These are phyloP conservation scores for Daphne laureola DNA, from an alignment of 441 rosid genomes.

Conservation along the genomic window DNA sequence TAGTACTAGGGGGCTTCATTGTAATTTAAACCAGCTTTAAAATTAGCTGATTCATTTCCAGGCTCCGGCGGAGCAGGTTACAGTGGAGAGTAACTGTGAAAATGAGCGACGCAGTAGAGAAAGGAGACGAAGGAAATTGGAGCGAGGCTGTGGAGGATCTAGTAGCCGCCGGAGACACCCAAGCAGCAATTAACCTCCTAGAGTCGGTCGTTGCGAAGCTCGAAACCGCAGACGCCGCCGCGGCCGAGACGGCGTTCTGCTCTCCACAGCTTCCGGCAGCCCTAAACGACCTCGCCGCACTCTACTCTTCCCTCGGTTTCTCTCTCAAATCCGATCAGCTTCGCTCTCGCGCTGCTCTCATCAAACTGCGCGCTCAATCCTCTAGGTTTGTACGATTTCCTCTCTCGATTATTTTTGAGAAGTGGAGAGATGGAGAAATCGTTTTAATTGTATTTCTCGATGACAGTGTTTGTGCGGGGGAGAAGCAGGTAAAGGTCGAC, in stretches of 20 bases:
- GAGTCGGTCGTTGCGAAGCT: conserved; percentile 46
- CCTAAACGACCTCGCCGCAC: conserved; percentile 52
- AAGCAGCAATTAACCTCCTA: conserved; percentile 58
- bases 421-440: conserved; percentile 4
- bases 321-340: conserved; percentile 76
- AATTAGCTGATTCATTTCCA: too few relatives aligned
- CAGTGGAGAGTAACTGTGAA: neutral
- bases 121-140: conserved; percentile 40
- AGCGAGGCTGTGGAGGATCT: conserved; percentile 85
- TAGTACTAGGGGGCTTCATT: neutral
- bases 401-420: conserved; percentile 2
- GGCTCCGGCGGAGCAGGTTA: too few relatives aligned
- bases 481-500: conserved; percentile 13
- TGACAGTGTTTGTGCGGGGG: conserved; percentile 16
- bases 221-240: conserved; percentile 18
- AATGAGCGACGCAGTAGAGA: conserved; percentile 4
- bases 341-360: conserved; percentile 46
- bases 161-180: conserved; percentile 50
- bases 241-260: conserved; percentile 16
- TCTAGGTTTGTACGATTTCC: conserved; percentile 18
- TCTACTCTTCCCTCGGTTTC: conserved; percentile 58
- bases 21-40: too few relatives aligned
- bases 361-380: conserved; percentile 33
- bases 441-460: conserved; percentile 4
- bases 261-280: conserved; percentile 42